Percentiles rank a stretch among this genome's conserved stretches.
These are phyloP conservation scores for Mycena epipterygia DNA, from an alignment of 768 basidiomycete species.

Conservation along the genomic window DNA sequence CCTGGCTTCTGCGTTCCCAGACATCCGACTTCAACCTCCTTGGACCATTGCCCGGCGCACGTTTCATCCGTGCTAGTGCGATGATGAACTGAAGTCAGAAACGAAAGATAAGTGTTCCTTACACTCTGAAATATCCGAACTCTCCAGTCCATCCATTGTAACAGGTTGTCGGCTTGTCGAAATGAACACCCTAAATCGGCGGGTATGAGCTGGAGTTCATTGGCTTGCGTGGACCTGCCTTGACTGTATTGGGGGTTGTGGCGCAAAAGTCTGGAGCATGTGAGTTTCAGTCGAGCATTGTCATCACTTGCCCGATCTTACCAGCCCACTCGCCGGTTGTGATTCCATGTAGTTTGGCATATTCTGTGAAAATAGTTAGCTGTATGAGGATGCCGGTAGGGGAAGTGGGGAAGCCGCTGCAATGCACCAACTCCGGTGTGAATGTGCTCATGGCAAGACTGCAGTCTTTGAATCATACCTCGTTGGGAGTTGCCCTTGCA, in stretches of 20 bases:
- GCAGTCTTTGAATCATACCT: neutral
- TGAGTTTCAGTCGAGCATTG: neutral
- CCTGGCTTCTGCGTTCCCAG: neutral
- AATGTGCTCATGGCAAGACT: too few species aligned
- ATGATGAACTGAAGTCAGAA: neutral
- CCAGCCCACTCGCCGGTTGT: neutral
- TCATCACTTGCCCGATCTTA: too few species aligned
- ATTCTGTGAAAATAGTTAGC: too few species aligned
- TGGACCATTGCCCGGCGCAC: neutral
- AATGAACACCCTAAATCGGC: neutral
- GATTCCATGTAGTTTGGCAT: constrained; percentile 3
- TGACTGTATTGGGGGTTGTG: neutral
- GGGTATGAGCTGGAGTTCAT: neutral
- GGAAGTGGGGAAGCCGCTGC: too few species aligned
- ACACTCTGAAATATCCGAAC: neutral
- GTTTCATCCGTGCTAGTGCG: neutral
- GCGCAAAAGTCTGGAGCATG: neutral
- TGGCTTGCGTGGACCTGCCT: neutral
- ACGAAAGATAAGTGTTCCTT: neutral
- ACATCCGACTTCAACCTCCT: neutral
- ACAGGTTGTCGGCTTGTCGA: neutral
- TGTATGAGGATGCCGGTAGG: too few species aligned
- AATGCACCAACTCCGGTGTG: too few species aligned
- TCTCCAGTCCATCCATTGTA: constrained; percentile 1
- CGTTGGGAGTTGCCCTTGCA: constrained; percentile 1